These are phyloP conservation scores for Lipomyces yamadae DNA, from an alignment of 805 yeast species.

Conservation along the genomic window DNA sequence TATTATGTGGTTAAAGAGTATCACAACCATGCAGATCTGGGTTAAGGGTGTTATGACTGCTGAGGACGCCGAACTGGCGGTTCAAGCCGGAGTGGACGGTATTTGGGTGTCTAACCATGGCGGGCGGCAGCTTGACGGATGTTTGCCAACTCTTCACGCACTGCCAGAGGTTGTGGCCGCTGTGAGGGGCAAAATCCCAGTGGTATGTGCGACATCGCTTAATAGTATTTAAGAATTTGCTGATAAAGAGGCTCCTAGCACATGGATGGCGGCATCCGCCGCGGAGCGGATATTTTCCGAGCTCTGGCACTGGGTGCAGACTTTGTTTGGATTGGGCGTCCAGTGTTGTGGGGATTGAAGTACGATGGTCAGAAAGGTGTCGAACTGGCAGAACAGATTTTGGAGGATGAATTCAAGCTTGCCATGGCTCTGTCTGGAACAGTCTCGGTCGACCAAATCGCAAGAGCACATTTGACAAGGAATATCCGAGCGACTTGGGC, in stretches of 20 bases:
- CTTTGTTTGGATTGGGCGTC: slow-evolving; percentile 69
- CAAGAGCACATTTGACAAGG: slow-evolving; percentile 18
- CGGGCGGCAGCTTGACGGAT: slow-evolving; percentile 71
- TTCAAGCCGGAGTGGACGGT: slow-evolving; percentile 63
- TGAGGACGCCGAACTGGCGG: slow-evolving; percentile 67
- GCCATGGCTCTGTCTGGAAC: slow-evolving; percentile 38
- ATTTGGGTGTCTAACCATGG: slow-evolving; percentile 75
- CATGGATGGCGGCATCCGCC: slow-evolving; percentile 71
- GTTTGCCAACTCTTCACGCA: slow-evolving; percentile 67
- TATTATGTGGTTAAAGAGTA: slow-evolving; percentile 41
- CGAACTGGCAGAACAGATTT: slow-evolving; percentile 40
- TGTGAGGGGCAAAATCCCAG: slow-evolving; percentile 54
- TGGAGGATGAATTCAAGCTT: slow-evolving; percentile 37
- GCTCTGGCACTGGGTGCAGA: slow-evolving; percentile 74
- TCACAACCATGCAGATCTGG: slow-evolving; percentile 54
- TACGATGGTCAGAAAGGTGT: slow-evolving; percentile 75
- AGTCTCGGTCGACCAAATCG: slow-evolving; percentile 18
- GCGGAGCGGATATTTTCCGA: slow-evolving; percentile 69
- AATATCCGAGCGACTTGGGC: slow-evolving; percentile 2
- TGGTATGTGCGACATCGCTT: slow-evolving; percentile 39
- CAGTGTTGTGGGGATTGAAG: slow-evolving; percentile 67
- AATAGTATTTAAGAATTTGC: background rate
- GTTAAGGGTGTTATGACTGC: slow-evolving; percentile 70
- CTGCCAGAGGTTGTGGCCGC: slow-evolving; percentile 57
- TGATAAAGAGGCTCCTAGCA: slow-evolving; percentile 41